Evolutionary conservation across 106 monocot genomes (phyloP).

Genomic region (Agapanthus africanus): DNA sequence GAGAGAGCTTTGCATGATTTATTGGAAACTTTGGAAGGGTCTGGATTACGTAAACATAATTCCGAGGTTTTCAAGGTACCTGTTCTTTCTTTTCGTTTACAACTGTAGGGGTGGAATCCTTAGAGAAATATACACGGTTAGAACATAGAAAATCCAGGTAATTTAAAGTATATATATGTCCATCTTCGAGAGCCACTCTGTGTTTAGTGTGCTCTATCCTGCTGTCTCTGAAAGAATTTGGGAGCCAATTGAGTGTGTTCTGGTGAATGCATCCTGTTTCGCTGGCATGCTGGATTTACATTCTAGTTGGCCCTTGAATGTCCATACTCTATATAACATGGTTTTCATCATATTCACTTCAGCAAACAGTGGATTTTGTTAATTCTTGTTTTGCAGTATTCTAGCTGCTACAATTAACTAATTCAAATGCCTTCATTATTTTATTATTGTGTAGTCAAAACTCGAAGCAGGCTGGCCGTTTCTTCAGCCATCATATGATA

Average conservation of each 20-base stretch:
- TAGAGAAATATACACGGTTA: not conserved
- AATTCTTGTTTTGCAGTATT: not conserved
- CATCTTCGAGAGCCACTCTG: not conserved
- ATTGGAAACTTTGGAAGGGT: slow-evolving; percentile 57
- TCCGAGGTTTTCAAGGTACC: slow-evolving; percentile 32
- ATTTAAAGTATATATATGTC: not conserved
- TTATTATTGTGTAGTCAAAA: slow-evolving; percentile 25
- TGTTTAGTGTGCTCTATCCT: not conserved
- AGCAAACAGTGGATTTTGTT: not conserved
- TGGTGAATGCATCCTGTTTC: not conserved
- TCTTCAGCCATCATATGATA: slow-evolving; percentile 64
- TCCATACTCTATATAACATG: no score
- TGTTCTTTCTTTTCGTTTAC: not conserved
- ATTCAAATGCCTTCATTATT: slow-evolving; percentile 2
- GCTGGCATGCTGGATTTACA: not conserved
- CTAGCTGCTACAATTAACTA: not conserved
- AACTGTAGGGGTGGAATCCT: not conserved
- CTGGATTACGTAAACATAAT: slow-evolving; percentile 71
- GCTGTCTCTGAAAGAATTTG: not conserved
- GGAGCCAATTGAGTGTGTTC: not conserved
- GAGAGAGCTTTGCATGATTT: slow-evolving; percentile 59
- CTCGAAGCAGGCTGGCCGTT: slow-evolving; percentile 24
- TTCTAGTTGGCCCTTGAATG: no score
- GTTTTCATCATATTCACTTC: no score
- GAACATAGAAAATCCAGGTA: no score